A percentile compares a stretch with the other conserved stretches of the same genome.
Conservation (phyloP, 768 basidiomycete genomes). For the Leucosporidium scottii region DNA sequence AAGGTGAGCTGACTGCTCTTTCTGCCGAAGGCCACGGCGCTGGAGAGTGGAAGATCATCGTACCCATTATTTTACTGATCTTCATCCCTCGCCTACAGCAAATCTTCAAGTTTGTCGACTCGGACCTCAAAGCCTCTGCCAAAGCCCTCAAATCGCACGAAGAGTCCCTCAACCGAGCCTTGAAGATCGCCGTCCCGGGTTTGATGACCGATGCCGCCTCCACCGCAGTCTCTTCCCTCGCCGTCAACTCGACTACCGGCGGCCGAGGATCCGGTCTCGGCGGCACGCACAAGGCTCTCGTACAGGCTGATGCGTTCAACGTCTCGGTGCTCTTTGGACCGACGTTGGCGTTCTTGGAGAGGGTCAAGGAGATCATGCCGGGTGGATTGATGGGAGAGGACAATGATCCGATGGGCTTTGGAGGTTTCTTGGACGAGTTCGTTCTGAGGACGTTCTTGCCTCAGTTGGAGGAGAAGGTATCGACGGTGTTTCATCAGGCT, state of each 20-base stretch:
- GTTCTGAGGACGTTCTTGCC: constrained; percentile 87
- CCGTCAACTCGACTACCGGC: constrained; percentile 47
- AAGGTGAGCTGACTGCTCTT: constrained; percentile 52
- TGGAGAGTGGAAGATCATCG: too few species aligned
- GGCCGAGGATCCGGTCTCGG: constrained; percentile 51
- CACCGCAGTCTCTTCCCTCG: constrained; percentile 17
- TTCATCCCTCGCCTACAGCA: constrained; percentile 47
- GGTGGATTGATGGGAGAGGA: constrained; percentile 28
- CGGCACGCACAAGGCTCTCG: constrained; percentile 74
- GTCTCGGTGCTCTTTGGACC: constrained; percentile 92
- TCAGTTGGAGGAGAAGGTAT: constrained; percentile 89
- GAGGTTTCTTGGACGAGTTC: constrained; percentile 49
- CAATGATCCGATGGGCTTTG: constrained; percentile 35
- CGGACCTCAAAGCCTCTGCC: constrained; percentile 63
- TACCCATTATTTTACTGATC: too few species aligned
- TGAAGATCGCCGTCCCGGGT: constrained; percentile 89
- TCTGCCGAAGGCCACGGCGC: too few species aligned
- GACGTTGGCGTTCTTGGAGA: constrained; percentile 72
- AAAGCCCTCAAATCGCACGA: constrained; percentile 69
- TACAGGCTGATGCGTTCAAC: constrained; percentile 88
- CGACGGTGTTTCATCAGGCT: constrained; percentile 74
- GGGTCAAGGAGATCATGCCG: constrained; percentile 64
- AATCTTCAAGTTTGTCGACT: constrained; percentile 86
- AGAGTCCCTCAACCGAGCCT: constrained; percentile 70
- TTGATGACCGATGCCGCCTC: constrained; percentile 57